Evolutionary conservation across 768 basidiomycete genomes (phyloP), one percentile per base, ranked within the genome.

Genomic region (Pulveroboletus sp.): DNA sequence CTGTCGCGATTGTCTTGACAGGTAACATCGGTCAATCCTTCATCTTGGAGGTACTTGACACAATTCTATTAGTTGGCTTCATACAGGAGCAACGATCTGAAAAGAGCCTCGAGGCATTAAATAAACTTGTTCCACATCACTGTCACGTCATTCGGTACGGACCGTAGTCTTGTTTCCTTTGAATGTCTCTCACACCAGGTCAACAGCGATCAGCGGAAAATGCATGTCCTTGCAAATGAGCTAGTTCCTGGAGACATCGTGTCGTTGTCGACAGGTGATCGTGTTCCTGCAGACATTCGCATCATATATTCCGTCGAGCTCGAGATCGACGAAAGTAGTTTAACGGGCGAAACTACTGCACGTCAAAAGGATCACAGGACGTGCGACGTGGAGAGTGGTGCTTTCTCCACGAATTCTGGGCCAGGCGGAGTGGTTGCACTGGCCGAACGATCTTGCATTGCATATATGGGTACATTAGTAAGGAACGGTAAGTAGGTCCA

Each of bases 41-140:
- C 28, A 38, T 44, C 45, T 44, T 18, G 40, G 13, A 1, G 2
- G 18, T 30, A 5, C 18, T 40, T 64, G 30, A 54, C 32, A 14
- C 24, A 30, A 18, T 17, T 27, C 18, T 42, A 5, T 47, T 41
- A 78, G 94, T 98, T 55, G 95, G 92, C 9, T 98, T 97, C 62
- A 83, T 98, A 28, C 94, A 98, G 68, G 94, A 98, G 68, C 83
- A 88, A 53, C 79, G 94, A 30, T 97, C 95, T 1, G 94, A 97
- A 65, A 84, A 96, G 70, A 92, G 89, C 52, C 74, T 98, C 26
- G 93, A 96, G 68, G 92, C 94, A 0, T 75, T 98, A 31, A 96
- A 93, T 73, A 96, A 94, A 68, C 86, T 98, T 37, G 94, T 98
- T 18, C 94, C 94, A 0, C 94, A 98, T 67, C 92, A 95, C 65